phyloP scores from a whole-genome alignment of 176 grass and related monocot genomes.

The Carex pumila region DNA sequence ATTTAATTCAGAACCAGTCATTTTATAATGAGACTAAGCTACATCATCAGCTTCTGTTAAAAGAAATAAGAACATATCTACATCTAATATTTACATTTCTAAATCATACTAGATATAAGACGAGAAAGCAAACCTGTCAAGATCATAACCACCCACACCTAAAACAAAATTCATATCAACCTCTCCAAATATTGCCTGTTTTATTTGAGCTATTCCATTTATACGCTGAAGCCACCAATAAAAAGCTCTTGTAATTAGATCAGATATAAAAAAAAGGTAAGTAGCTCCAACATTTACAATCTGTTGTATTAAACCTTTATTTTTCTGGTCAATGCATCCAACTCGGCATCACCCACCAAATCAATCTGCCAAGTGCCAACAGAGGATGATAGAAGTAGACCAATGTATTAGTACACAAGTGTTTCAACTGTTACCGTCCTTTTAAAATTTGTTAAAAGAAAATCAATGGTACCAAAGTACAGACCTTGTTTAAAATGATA shows the following conservation, averaged over 20 bases:
- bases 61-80: neutral
- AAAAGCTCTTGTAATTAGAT: constrained; percentile 21
- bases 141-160: constrained; percentile 91
- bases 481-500: constrained; percentile 96
- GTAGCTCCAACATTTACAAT: neutral
- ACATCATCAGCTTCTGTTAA: neutral
- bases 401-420: neutral
- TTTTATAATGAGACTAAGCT: constrained; percentile 16
- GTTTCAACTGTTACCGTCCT: neutral
- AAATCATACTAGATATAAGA: constrained; percentile 19
- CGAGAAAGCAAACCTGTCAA: constrained; percentile 64
- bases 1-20: neutral
- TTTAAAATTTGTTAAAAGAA: neutral
- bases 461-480: constrained; percentile 13
- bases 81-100: constrained; percentile 38
- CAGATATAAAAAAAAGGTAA: neutral
- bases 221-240: constrained; percentile 58
- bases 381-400: neutral
- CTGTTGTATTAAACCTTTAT: constrained; percentile 48
- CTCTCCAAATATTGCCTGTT: constrained; percentile 56
- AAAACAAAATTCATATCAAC: constrained; percentile 96
- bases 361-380: constrained; percentile 28
- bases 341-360: constrained; percentile 46
- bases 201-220: constrained; percentile 74
- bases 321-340: constrained; percentile 49